A percentile compares a stretch with the other conserved stretches of the same genome.
Conservation (phyloP, 257 asterid genomes). For the Voacanga thouarsii region DNA sequence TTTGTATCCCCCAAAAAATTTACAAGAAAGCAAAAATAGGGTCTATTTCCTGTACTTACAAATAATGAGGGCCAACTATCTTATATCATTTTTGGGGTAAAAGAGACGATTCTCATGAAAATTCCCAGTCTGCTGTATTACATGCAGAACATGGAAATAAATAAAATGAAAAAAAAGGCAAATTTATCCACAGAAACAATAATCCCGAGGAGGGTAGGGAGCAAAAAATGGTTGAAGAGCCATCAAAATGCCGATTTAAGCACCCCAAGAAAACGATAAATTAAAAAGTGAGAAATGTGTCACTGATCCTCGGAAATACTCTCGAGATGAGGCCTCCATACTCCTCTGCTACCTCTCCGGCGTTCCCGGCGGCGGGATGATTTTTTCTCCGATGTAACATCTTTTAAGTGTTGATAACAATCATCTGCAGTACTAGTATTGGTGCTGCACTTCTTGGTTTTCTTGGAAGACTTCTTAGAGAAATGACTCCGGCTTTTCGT, state of each 20-base stretch:
- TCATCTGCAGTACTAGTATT: not conserved
- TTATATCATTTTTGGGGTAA: slow-evolving; percentile 15
- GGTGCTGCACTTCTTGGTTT: slow-evolving; percentile 12
- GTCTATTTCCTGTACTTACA: slow-evolving; percentile 2
- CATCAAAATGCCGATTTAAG: not conserved
- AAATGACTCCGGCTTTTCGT: slow-evolving; percentile 32
- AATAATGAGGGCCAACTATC: slow-evolving; percentile 8
- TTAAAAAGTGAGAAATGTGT: not conserved
- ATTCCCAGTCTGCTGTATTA: slow-evolving; percentile 37
- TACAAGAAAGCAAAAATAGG: slow-evolving; percentile 23
- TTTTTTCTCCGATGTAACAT: slow-evolving; percentile 26
- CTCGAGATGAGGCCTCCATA: slow-evolving; percentile 66
- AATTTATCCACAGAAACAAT: slow-evolving; percentile 39
- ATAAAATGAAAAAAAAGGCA: not conserved
- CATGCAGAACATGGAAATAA: slow-evolving; percentile 35
- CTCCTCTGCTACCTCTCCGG: slow-evolving; percentile 39
- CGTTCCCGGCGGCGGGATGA: slow-evolving; percentile 34
- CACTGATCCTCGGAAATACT: slow-evolving; percentile 53
- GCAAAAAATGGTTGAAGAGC: not conserved
- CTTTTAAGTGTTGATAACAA: not conserved
- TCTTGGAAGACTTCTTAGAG: slow-evolving; percentile 22
- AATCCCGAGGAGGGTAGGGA: slow-evolving; percentile 16
- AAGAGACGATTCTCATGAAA: slow-evolving; percentile 9
- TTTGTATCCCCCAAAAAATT: slow-evolving; percentile 9
- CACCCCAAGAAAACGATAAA: not conserved